Evolutionary conservation across 305 asterid species (phyloP), one percentile per base, ranked within the genome.

Genomic region (Solanum aculeatissimum): DNA sequence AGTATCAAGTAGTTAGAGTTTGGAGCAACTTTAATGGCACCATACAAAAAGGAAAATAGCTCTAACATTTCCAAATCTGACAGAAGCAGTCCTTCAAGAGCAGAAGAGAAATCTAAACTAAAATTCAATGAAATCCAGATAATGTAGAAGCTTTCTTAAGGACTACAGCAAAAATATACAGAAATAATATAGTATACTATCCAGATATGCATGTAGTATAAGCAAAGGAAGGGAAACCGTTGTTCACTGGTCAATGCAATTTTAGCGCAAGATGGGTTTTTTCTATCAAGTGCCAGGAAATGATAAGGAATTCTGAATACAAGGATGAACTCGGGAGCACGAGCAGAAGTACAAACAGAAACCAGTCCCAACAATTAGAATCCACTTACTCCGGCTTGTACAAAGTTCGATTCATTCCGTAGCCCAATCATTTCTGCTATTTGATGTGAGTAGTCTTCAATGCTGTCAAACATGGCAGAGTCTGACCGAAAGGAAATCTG

Each of bases 391-490:
- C 99, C 98, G 21, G 98, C 97, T 88, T 92, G 93, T 88, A 89
- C 85, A 70, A 97, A 94, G 89, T 94, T 91, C 69, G 98, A 94
- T 54, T 91, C 98, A 81, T 97, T 95, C 85, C 98, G 92, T 42
- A 94, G 91, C 83, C 97, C 99, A 88, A 97, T 92, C 92, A 97
- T 97, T 88, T 93, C 98, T 2, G 99, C 98, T 87, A 97, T 95
- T 91, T 97, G 99, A 88, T 94, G 99, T 2, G 99, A 91, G 88
- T 97, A 97, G 87, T 97, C 99, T 90, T 97, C 98, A 74, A 97
- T 85, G 62, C 90, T 97, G 90, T 94, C 99, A 87, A 95, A 95
- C 72, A 92, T 95, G 4, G 96, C 92, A 15, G 97, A 94, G 77
- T 91, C 98, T 21, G 98, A 94, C 62, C 95, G 98, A 66, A 97